Evolutionary conservation across 2,329 filamentous ascomycete genomes (phyloP), one percentile per base, ranked within the genome.

Genomic region (Pezicula radicicola): DNA sequence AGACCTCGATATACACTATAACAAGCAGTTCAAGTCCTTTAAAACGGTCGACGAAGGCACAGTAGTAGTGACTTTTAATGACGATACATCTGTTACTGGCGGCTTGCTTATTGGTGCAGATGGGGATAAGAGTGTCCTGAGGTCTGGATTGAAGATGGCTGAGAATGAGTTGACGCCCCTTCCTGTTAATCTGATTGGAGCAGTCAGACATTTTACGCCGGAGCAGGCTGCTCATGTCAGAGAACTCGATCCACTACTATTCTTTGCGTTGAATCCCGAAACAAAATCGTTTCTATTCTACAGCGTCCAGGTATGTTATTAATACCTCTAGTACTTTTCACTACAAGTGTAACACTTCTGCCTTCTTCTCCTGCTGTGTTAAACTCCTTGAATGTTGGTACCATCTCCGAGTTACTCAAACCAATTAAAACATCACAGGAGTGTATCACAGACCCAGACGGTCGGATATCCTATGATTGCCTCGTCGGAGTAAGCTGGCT

Each of bases 211-310:
- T 46, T 63, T 76, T 52, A 70, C 66, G 1, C 63, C 69, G 19
- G 63, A 69, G 56, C 58, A 71, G 68, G 64, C 60, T 68, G 56
- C 61, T 66, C 58, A 69, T 6, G 65, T 78, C 7, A 68, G 72
- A n/a, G 68, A 66, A 1, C 71, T 82, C 25, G 78, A 83, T 53
- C 78, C 78, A 0, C 70, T 77, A 39, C 73, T 82, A 21, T 79
- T 83, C 59, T 76, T 81, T 52, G 79, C 76, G 3, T 70, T 73
- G 10, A 75, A 83, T 59, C 77, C 79, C 0, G 65, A 71, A 4
- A 77, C 74, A 1, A 72, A 74, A 45, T 71, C 70, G 18, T 82
- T 72, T 54, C 65, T 83, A 16, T 82, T 75, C 68, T 76, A 79
- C 57, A 69, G 68, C 51, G 21, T 21, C 5, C 21, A 21, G 21